phyloP scores from a whole-genome alignment of 306 rosid species.

The Erythrophleum fordii region DNA sequence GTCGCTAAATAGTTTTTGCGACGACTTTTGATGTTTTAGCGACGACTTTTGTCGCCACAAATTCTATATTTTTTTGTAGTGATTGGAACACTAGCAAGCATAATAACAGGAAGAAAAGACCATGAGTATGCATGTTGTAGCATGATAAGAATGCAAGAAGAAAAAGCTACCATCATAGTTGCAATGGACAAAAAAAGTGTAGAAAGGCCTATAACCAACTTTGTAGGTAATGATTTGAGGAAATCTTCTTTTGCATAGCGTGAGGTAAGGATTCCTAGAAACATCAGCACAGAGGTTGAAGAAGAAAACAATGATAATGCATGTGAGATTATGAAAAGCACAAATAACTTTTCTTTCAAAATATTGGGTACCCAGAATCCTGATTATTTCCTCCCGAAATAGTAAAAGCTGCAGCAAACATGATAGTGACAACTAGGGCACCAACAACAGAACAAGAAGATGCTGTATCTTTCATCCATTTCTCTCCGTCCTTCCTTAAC shows the following conservation, averaged over 20 bases:
- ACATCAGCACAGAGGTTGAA: no score
- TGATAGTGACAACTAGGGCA: not conserved
- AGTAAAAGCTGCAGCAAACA: slow-evolving; percentile 2
- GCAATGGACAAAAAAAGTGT: no score
- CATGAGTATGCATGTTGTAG: no score
- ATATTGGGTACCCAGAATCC: not conserved
- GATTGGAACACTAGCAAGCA: no score
- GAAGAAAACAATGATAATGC: slow-evolving; percentile 5
- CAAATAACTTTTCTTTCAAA: not conserved
- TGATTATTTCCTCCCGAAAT: slow-evolving; percentile 17
- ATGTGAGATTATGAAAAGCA: not conserved
- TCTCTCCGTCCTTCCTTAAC: slow-evolving; percentile 13
- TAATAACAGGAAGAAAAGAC: no score
- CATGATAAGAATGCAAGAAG: no score
- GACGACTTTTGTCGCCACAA: no score
- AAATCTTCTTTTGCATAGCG: slow-evolving; percentile 6
- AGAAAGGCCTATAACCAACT: not conserved
- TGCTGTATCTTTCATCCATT: slow-evolving; percentile 17
- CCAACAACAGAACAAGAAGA: not conserved
- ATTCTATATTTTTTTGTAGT: no score
- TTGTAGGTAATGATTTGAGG: slow-evolving; percentile 5
- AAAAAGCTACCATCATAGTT: no score
- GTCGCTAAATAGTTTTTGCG: no score
- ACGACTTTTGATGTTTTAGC: no score
- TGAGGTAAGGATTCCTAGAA: not conserved